These are phyloP conservation scores for Geoglossum cookeanum DNA, from an alignment of 2,329 filamentous ascomycete species.

Conservation along the genomic window DNA sequence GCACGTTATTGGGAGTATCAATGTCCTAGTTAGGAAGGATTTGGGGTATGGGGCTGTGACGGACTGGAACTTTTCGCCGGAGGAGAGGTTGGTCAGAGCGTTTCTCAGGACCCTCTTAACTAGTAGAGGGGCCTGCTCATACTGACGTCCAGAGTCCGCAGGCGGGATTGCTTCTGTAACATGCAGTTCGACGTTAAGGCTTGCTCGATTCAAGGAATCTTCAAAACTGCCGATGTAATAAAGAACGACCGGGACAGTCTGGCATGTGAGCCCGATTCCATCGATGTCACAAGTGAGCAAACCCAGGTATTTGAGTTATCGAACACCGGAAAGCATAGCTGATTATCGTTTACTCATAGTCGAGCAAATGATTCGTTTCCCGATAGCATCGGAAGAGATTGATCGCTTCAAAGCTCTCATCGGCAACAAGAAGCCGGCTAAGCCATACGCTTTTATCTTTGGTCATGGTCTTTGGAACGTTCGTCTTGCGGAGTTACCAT, in stretches of 20 bases:
- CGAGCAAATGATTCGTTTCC: slow-evolving; percentile 26
- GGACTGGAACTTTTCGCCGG: slow-evolving; percentile 28
- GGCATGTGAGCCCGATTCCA: slow-evolving; percentile 18
- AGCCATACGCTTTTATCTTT: slow-evolving; percentile 25
- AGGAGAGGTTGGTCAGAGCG: slow-evolving; percentile 20
- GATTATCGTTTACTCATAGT: slow-evolving; percentile 12
- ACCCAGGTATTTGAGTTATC: background rate
- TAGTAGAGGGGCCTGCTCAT: background rate
- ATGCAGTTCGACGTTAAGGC: slow-evolving; percentile 29
- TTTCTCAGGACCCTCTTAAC: background rate
- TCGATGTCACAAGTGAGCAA: slow-evolving; percentile 21
- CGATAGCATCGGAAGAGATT: slow-evolving; percentile 23
- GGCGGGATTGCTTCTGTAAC: slow-evolving; percentile 28
- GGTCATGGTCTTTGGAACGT: slow-evolving; percentile 29
- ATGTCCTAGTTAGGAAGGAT: slow-evolving; percentile 27
- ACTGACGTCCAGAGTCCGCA: slow-evolving; percentile 4
- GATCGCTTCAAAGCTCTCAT: slow-evolving; percentile 21
- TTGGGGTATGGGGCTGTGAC: slow-evolving; percentile 30
- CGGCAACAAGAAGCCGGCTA: slow-evolving; percentile 14
- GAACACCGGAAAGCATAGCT: background rate
- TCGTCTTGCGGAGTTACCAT: background rate
- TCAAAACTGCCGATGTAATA: slow-evolving; percentile 26
- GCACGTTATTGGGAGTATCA: slow-evolving; percentile 28
- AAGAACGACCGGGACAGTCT: slow-evolving; percentile 24
- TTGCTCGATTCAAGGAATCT: slow-evolving; percentile 31